Evolutionary conservation across 2,329 filamentous ascomycete genomes (phyloP), one percentile per base, ranked within the genome.

Genomic region (Chaetomium strumarium): DNA sequence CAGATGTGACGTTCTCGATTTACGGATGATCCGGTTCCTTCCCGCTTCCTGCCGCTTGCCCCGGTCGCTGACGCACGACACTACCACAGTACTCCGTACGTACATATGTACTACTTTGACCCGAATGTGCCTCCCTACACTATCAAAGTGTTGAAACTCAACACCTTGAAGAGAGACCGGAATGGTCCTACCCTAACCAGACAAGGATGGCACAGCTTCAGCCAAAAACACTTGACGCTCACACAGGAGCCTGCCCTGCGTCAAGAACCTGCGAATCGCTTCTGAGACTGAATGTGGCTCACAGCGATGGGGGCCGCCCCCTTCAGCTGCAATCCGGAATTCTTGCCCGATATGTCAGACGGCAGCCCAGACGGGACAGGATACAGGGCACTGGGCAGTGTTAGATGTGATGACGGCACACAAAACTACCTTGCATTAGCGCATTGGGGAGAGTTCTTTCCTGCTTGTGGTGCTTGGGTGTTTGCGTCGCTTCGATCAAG

Each of bases 371-470:
- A 14, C 11, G 17, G 34, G 11, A 34, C 37, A 16, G 24, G 24
- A 24, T 24, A 24, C 24, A 24, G 7, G 24, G 4, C 24, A 24
- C 24, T 4, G 7, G 24, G 4, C 24, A 24, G 24, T 24, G 4
- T n/a, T 16, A 6, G 34, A 37, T 5, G 41, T 5, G 38, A 54
- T 54, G 47, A 54, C 42, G 52, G 47, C 37, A 50, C 42, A 38
- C 47, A 47, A 10, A 54, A 54, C 44, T 36, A n/a, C 52, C 52
- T 36, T 29, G 52, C 52, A 54, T 54, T 29, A 39, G 33, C 20
- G 38, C 38, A 20, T 14, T n/a, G 24, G 36, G 29, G 17, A 1
- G 11, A 10, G 12, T 10, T 38, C 9, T 17, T 16, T 44, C 30
- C n/a, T 34, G 36, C 41, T 45, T 38, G 12, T 36, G 41, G 8